Evolutionary conservation across 2,329 filamentous ascomycete species (phyloP).

Genomic region (Aschersonia sp.): DNA sequence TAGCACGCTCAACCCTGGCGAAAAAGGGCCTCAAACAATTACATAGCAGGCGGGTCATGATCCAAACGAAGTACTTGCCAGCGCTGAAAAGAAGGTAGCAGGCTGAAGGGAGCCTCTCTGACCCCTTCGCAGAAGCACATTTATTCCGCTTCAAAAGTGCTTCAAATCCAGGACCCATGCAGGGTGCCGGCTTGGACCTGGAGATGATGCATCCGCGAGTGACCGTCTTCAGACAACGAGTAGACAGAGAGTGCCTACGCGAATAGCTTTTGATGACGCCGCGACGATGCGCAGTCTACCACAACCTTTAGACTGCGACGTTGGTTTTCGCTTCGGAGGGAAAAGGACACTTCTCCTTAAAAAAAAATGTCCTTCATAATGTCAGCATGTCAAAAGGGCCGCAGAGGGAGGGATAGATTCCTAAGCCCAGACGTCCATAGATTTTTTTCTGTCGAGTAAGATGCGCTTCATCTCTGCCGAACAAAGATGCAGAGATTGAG

Average conservation of each 20-base stretch:
- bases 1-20: not conserved
- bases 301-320: not conserved
- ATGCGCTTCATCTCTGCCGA: not conserved
- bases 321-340: not conserved
- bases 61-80: not conserved
- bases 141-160: not conserved
- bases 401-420: not conserved
- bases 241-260: not conserved
- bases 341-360: not conserved
- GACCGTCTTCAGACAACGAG: not conserved
- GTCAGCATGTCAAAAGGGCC: not conserved
- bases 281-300: not conserved
- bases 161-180: not conserved
- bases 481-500: not conserved
- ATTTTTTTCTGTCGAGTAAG: not conserved
- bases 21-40: not conserved
- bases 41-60: not conserved
- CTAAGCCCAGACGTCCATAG: not conserved
- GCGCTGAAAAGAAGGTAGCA: not conserved
- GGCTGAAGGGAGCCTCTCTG: not conserved
- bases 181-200: not conserved
- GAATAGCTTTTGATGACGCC: not conserved
- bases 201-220: not conserved
- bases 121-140: not conserved
- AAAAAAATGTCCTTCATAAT: not conserved